These are phyloP conservation scores for Setaria viridis DNA, from an alignment of 202 grass and related monocot species.

Conservation along the genomic window DNA sequence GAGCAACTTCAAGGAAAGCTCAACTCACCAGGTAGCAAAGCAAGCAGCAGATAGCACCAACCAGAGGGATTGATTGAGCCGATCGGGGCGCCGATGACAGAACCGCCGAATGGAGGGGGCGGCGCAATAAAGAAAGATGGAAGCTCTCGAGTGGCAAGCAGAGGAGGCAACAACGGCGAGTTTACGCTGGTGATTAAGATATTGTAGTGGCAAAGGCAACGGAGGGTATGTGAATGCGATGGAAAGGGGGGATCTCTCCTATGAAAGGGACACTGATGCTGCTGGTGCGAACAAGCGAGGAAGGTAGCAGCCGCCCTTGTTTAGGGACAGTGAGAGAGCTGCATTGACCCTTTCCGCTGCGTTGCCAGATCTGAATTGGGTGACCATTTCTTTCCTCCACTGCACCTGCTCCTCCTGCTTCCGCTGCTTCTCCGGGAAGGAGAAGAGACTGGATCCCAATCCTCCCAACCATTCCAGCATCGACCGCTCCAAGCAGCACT, in stretches of 20 bases:
- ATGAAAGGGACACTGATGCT: conserved; percentile 30
- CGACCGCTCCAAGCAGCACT: conserved; percentile 12
- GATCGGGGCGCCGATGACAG: background rate
- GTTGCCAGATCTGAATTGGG: background rate
- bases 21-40: conserved; percentile 46
- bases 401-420: background rate
- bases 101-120: background rate
- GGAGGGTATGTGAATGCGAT: conserved; percentile 14
- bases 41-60: background rate
- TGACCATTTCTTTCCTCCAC: conserved; percentile 27
- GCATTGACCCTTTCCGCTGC: conserved; percentile 19
- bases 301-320: background rate
- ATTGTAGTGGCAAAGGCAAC: conserved; percentile 4
- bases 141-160: background rate
- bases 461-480: conserved; percentile 14
- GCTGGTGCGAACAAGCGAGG: background rate
- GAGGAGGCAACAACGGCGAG: conserved; percentile 1
- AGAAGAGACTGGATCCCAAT: background rate
- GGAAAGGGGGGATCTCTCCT: conserved; percentile 13
- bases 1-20: conserved; percentile 10
- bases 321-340: background rate
- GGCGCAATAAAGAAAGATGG: background rate
- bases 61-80: background rate
- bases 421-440: background rate
- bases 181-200: background rate